phyloP scores from a whole-genome alignment of 2,329 filamentous ascomycete species.

The Ceratocystis diversiconidia region DNA sequence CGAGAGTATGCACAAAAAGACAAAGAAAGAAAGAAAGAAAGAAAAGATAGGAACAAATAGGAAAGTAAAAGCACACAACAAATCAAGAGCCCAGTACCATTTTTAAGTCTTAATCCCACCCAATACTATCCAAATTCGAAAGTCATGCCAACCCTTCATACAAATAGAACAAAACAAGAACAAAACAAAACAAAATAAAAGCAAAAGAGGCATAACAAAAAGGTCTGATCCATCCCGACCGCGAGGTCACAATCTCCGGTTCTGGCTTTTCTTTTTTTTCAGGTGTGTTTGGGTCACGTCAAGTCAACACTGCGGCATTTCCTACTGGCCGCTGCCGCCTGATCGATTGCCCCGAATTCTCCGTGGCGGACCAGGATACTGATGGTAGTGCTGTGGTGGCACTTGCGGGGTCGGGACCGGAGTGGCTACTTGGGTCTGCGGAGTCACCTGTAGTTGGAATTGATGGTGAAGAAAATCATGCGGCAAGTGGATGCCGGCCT shows the following conservation, averaged over 20 bases:
- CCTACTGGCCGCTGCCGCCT: neutral
- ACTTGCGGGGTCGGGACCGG: constrained; percentile 9
- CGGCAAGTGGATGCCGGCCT: constrained; percentile 4
- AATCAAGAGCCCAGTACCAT: constrained; percentile 1
- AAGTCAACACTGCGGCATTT: neutral
- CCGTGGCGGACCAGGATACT: constrained; percentile 13
- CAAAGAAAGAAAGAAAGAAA: neutral
- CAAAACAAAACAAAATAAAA: constrained; percentile 6
- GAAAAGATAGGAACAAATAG: neutral
- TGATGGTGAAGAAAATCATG: constrained; percentile 16
- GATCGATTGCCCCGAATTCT: neutral
- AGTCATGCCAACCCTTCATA: neutral
- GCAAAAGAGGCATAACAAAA: neutral
- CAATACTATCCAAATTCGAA: constrained; percentile 6
- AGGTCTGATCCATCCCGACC: neutral
- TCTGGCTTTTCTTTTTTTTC: neutral
- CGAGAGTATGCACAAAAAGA: neutral
- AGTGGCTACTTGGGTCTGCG: constrained; percentile 1
- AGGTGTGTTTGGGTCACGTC: too few species aligned
- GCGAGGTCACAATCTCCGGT: constrained; percentile 5
- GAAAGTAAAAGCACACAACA: neutral
- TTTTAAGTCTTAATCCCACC: constrained; percentile 2
- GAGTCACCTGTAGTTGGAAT: constrained; percentile 14
- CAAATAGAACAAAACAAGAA: neutral
- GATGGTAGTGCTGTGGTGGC: constrained; percentile 14